These are phyloP conservation scores for Euphrasia arctica DNA, from an alignment of 305 asterid genomes.

Conservation along the genomic window DNA sequence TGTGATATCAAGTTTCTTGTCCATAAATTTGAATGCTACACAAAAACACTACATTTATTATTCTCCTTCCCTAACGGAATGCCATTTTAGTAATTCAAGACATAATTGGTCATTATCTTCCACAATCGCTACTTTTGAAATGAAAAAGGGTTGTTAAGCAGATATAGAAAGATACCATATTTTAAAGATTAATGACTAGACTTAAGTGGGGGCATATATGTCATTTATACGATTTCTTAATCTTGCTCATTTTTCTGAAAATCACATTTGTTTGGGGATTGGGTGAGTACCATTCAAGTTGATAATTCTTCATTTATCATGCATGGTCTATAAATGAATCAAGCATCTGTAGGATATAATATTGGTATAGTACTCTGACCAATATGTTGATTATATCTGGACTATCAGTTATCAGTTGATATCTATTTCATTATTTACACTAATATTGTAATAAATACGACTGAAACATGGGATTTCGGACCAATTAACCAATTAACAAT, in stretches of 20 bases:
- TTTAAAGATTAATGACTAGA: too few relatives aligned
- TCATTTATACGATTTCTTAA: too few relatives aligned
- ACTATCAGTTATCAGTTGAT: conserved; percentile 5
- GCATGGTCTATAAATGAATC: conserved; percentile 14
- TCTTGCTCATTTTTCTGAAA: too few relatives aligned
- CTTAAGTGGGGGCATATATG: too few relatives aligned
- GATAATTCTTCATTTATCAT: not conserved
- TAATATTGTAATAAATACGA: not conserved
- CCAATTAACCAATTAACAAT: not conserved
- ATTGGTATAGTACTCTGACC: not conserved
- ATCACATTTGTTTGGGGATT: too few relatives aligned
- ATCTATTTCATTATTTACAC: conserved; percentile 14
- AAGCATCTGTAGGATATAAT: not conserved
- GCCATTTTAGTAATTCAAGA: too few relatives aligned
- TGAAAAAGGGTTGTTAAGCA: too few relatives aligned
- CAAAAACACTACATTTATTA: not conserved
- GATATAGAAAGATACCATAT: too few relatives aligned
- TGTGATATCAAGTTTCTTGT: conserved; percentile 17
- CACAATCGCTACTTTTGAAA: not conserved
- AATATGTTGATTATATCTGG: not conserved
- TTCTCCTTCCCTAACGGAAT: too few relatives aligned
- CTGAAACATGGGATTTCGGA: conserved; percentile 10
- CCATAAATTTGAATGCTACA: conserved; percentile 18
- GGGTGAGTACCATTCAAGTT: not conserved
- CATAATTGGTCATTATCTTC: too few relatives aligned